phyloP scores from a whole-genome alignment of 352 stramenopile genomes.

The Elongisporangium senticosum region DNA sequence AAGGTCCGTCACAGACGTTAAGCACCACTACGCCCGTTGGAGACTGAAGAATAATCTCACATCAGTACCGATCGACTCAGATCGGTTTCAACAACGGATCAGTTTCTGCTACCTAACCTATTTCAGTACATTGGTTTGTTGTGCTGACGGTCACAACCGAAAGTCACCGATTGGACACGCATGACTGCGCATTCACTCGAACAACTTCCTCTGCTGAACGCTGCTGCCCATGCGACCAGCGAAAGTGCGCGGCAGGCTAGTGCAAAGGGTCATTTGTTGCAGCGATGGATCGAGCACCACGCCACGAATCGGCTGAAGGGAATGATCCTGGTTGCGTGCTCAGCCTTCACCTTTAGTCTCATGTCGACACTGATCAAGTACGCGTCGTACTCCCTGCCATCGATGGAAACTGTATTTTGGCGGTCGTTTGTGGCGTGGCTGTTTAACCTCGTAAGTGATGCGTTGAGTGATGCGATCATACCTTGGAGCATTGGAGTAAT shows the following conservation, averaged over 20 bases:
- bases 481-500: too few relatives aligned
- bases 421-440: conserved; percentile 46
- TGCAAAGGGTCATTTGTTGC: background rate
- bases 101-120: background rate
- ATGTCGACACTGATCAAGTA: conserved; percentile 59
- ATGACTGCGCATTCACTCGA: background rate
- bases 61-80: too few relatives aligned
- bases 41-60: too few relatives aligned
- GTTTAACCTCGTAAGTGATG: conserved; percentile 34
- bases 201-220: background rate
- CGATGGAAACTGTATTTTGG: conserved; percentile 68
- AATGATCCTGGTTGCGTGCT: conserved; percentile 37
- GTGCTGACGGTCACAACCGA: background rate
- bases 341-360: conserved; percentile 53
- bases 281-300: conserved; percentile 10
- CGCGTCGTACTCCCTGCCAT: conserved; percentile 35
- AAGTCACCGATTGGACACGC: background rate
- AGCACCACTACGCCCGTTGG: too few relatives aligned
- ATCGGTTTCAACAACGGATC: background rate
- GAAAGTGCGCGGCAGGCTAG: background rate
- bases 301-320: conserved; percentile 12
- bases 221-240: background rate
- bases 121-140: background rate
- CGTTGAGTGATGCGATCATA: background rate
- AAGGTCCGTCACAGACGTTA: background rate